A percentile compares a stretch with the other conserved stretches of the same genome.
phyloP scores from a whole-genome alignment of 164 flowering plant genomes.

The Magnolia changhungtana region DNA sequence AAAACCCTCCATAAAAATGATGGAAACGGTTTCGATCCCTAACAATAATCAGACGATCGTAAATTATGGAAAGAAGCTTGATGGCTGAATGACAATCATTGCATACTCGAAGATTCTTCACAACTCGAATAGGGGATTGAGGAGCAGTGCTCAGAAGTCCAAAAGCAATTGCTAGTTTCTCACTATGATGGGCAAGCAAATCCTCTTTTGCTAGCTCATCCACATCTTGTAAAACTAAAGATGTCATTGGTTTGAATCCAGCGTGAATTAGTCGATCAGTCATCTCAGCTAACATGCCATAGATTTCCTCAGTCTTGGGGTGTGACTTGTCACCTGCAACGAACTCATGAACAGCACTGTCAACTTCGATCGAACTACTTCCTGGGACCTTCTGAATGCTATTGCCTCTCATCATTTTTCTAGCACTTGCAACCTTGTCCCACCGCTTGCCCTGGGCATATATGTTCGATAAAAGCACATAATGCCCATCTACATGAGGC shows the following conservation, averaged over 20 bases:
- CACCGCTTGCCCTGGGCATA: constrained; percentile 32
- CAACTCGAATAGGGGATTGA: constrained; percentile 26
- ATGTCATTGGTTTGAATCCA: constrained; percentile 20
- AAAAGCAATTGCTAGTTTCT: constrained; percentile 41
- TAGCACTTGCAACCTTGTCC: constrained; percentile 26
- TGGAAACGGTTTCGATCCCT: constrained; percentile 42
- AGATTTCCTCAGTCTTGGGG: constrained; percentile 24
- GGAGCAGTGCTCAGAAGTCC: constrained; percentile 29
- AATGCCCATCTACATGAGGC: constrained; percentile 33
- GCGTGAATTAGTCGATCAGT: constrained; percentile 11
- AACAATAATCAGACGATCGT: constrained; percentile 27
- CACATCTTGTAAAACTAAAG: constrained; percentile 24
- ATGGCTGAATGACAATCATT: constrained; percentile 37
- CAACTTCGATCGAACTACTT: constrained; percentile 34
- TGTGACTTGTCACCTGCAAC: constrained; percentile 33
- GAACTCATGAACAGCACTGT: constrained; percentile 29
- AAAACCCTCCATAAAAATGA: constrained; percentile 32
- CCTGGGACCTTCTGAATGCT: constrained; percentile 33
- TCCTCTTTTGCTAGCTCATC: constrained; percentile 24
- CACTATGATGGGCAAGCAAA: constrained; percentile 31
- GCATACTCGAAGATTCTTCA: constrained; percentile 40
- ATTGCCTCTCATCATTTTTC: constrained; percentile 28
- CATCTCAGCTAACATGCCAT: constrained; percentile 26
- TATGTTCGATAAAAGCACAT: constrained; percentile 32
- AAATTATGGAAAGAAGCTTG: constrained; percentile 28